Evolutionary conservation across 1,139 yeast species (phyloP).

Genomic region (Yamadazyma diddensiae): DNA sequence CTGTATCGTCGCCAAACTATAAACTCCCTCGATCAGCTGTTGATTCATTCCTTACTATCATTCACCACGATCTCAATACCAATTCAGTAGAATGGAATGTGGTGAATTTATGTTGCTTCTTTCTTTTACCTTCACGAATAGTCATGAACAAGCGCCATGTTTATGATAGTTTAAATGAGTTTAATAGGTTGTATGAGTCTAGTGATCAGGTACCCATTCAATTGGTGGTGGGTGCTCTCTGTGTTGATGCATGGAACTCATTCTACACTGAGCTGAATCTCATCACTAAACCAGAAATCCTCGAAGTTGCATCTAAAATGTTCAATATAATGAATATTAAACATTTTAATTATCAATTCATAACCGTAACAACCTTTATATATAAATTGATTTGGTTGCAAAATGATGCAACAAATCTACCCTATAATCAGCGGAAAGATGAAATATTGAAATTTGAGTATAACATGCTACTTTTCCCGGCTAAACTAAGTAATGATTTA

Average conservation of each 20-base stretch:
- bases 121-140: constrained; percentile 18
- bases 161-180: constrained; percentile 11
- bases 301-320: constrained; percentile 7
- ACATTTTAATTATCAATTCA: constrained; percentile 18
- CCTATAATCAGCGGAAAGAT: constrained; percentile 11
- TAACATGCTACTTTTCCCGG: constrained; percentile 25
- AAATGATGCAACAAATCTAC: constrained; percentile 7
- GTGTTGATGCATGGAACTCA: constrained; percentile 20
- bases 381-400: constrained; percentile 18
- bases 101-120: constrained; percentile 16
- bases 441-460: constrained; percentile 19
- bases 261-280: constrained; percentile 14
- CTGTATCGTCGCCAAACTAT: constrained; percentile 13
- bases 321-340: constrained; percentile 14
- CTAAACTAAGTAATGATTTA: constrained; percentile 19
- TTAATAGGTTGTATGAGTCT: constrained; percentile 12
- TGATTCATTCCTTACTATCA: constrained; percentile 12
- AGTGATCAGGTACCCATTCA: constrained; percentile 7
- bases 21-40: constrained; percentile 14
- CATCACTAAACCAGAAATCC: constrained; percentile 12
- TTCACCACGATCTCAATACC: constrained; percentile 9
- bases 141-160: constrained; percentile 11
- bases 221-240: constrained; percentile 17
- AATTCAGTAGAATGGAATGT: constrained; percentile 16
- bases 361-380: constrained; percentile 15